A percentile compares a stretch with the other conserved stretches of the same genome.
Evolutionary conservation across 2,329 filamentous ascomycete genomes (phyloP).

Genomic region (Colletotrichum musae): DNA sequence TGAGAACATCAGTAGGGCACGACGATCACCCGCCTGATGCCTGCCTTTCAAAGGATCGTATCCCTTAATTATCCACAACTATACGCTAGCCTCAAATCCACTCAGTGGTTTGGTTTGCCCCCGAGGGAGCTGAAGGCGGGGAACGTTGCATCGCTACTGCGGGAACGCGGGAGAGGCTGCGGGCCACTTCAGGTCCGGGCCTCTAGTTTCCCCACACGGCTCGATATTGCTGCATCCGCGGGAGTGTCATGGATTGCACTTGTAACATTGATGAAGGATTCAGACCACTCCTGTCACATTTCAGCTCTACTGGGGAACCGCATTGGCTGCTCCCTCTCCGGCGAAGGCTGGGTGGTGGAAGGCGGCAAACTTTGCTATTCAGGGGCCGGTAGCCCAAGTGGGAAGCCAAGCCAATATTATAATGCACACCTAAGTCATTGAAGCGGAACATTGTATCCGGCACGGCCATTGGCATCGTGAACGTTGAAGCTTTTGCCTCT

Average conservation of each 20-base stretch:
- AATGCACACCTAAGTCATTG: background rate
- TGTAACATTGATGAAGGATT: background rate
- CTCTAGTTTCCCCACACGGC: constrained; percentile 5
- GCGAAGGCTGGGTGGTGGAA: background rate
- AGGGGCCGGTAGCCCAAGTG: background rate
- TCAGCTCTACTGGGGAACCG: background rate
- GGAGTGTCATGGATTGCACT: constrained; percentile 2
- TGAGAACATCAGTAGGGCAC: background rate
- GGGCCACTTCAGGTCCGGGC: constrained; percentile 3
- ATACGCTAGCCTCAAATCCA: background rate
- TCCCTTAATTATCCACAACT: constrained; percentile 5
- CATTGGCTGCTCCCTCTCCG: background rate
- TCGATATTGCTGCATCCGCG: constrained; percentile 16
- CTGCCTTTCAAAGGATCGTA: constrained; percentile 1
- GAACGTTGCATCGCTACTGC: constrained; percentile 10
- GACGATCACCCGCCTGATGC: constrained; percentile 3
- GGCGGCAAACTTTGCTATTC: background rate
- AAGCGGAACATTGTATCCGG: background rate
- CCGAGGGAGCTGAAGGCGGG: constrained; percentile 5
- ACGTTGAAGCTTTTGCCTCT: background rate
- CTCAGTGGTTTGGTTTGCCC: background rate
- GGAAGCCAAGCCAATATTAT: constrained; percentile 27
- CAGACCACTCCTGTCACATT: background rate
- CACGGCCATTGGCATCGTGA: background rate
- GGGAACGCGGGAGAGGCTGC: constrained; percentile 14